These are phyloP conservation scores for Boletellus ananiceps DNA, from an alignment of 768 basidiomycete genomes.

Conservation along the genomic window DNA sequence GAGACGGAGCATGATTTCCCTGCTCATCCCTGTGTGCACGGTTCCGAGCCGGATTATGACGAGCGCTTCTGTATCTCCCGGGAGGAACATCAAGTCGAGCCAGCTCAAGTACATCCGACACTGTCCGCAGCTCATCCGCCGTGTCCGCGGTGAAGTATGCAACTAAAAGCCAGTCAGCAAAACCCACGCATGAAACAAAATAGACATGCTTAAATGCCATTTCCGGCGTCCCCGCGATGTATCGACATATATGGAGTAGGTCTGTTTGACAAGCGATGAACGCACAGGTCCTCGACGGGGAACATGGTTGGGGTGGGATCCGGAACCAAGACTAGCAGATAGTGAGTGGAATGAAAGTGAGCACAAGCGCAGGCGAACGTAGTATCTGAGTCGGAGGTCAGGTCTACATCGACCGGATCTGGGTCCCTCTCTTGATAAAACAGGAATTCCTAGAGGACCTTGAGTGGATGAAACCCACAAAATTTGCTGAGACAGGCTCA, in stretches of 20 bases:
- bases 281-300: conserved; percentile 29
- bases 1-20: conserved; percentile 7
- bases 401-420: conserved; percentile 45
- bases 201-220: conserved; percentile 71
- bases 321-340: conserved; percentile 27
- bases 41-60: conserved; percentile 47
- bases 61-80: conserved; percentile 63
- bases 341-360: not conserved
- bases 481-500: conserved; percentile 32
- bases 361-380: conserved; percentile 34
- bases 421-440: conserved; percentile 67
- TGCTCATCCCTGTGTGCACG: conserved; percentile 29
- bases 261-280: conserved; percentile 68
- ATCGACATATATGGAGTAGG: conserved; percentile 75
- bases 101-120: conserved; percentile 57
- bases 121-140: conserved; percentile 48
- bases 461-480: conserved; percentile 1
- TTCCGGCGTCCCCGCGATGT: conserved; percentile 63
- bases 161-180: conserved; percentile 38
- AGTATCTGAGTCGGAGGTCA: conserved; percentile 47
- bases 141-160: conserved; percentile 74
- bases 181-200: conserved; percentile 4
- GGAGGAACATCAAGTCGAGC: conserved; percentile 50
- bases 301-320: conserved; percentile 25
- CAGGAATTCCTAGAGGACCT: conserved; percentile 57